Percentiles rank a stretch among this genome's conserved stretches.
Conservation (phyloP, 352 stramenopile species). For the Phytophthora fragariaefolia region DNA sequence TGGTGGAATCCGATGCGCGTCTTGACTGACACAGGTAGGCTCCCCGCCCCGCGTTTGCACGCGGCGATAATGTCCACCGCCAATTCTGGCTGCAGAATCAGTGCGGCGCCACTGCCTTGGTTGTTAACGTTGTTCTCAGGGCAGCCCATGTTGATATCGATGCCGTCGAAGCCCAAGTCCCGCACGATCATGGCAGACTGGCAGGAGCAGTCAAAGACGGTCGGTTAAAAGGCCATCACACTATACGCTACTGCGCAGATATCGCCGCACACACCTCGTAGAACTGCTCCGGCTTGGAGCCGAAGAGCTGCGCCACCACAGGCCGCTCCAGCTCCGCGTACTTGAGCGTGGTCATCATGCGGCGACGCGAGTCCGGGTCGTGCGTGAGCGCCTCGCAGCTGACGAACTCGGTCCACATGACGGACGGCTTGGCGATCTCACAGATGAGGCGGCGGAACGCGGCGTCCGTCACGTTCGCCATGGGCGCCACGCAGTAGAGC, state of each 20-base stretch:
- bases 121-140: conserved; percentile 82
- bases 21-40: conserved; percentile 78
- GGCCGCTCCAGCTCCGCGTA: conserved; percentile 78
- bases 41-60: conserved; percentile 71
- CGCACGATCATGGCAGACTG: conserved; percentile 79
- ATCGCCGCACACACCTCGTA: conserved; percentile 57
- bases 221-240: background rate
- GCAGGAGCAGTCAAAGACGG: conserved; percentile 4
- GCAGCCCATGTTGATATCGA: conserved; percentile 90
- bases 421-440: conserved; percentile 79
- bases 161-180: conserved; percentile 84
- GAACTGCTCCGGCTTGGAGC: conserved; percentile 88
- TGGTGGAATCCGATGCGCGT: conserved; percentile 80
- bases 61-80: conserved; percentile 70
- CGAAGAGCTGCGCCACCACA: conserved; percentile 84
- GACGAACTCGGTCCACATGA: conserved; percentile 89
- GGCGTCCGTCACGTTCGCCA: conserved; percentile 86
- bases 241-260: background rate
- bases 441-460: conserved; percentile 77
- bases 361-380: conserved; percentile 57
- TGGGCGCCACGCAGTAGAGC: conserved; percentile 84
- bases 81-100: conserved; percentile 70
- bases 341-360: conserved; percentile 83
- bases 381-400: conserved; percentile 85
- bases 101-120: conserved; percentile 70